Percentiles rank a stretch among this genome's conserved stretches.
phyloP scores from a whole-genome alignment of 371 early-diverging fungal genomes.

The Mortierella sp. region DNA sequence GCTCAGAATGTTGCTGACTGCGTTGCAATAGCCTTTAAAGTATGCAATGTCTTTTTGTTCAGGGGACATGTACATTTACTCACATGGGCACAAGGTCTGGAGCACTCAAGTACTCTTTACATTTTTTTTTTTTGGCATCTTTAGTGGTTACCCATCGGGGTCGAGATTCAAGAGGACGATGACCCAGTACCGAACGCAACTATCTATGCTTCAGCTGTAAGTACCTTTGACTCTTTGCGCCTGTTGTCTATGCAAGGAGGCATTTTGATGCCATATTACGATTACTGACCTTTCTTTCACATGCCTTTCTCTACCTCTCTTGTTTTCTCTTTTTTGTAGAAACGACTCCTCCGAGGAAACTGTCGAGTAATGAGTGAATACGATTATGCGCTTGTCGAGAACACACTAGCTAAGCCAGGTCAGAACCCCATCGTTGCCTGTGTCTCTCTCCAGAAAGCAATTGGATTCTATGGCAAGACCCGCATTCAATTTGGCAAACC shows the following conservation, averaged over 20 bases:
- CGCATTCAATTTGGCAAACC: slow-evolving; percentile 28
- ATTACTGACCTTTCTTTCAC: too few relatives aligned
- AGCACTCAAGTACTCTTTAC: too few relatives aligned
- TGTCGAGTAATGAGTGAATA: slow-evolving; percentile 18
- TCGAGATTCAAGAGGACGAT: slow-evolving; percentile 12
- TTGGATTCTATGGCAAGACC: slow-evolving; percentile 20
- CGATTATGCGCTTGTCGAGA: slow-evolving; percentile 37
- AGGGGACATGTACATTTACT: too few relatives aligned
- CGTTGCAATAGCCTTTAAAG: slow-evolving; percentile 1
- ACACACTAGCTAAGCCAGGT: slow-evolving; percentile 10
- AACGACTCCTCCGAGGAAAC: slow-evolving; percentile 22
- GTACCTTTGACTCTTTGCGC: not conserved
- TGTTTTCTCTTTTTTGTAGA: not conserved
- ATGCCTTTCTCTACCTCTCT: not conserved
- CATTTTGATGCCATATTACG: too few relatives aligned
- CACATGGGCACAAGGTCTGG: too few relatives aligned
- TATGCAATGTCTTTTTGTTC: not conserved
- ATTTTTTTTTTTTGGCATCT: too few relatives aligned
- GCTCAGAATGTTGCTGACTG: slow-evolving; percentile 13
- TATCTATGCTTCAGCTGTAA: slow-evolving; percentile 19
- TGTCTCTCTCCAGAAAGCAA: slow-evolving; percentile 16
- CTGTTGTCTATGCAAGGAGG: not conserved
- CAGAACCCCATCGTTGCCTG: slow-evolving; percentile 39
- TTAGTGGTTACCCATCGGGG: slow-evolving; percentile 36
- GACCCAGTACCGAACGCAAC: slow-evolving; percentile 23